A percentile compares a stretch with the other conserved stretches of the same genome.
Evolutionary conservation across 352 stramenopile species (phyloP).

Genomic region (Globisporangium sylvaticum): DNA sequence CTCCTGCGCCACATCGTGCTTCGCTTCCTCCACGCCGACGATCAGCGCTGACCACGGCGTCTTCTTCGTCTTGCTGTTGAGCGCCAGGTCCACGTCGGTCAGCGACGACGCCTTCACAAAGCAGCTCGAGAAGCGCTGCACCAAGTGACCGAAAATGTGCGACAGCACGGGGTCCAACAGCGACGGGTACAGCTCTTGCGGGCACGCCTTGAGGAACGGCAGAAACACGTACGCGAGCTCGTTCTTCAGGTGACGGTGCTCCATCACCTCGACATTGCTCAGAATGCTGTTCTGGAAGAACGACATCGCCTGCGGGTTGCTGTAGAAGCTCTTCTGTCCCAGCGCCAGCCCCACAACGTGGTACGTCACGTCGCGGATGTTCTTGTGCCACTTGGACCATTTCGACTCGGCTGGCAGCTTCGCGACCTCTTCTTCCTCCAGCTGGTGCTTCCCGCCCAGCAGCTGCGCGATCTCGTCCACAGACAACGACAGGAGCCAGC

Average conservation of each 20-base stretch:
- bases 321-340: conserved; percentile 46
- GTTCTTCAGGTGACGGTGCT: conserved; percentile 72
- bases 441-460: conserved; percentile 66
- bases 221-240: conserved; percentile 65
- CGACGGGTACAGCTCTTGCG: conserved; percentile 44
- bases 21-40: conserved; percentile 61
- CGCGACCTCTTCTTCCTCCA: conserved; percentile 62
- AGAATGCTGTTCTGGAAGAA: conserved; percentile 63
- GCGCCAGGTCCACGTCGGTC: background rate
- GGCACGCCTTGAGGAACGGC: conserved; percentile 69
- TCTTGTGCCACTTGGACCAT: conserved; percentile 82
- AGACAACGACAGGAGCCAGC: conserved; percentile 67
- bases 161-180: conserved; percentile 62
- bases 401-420: conserved; percentile 44
- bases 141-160: conserved; percentile 53
- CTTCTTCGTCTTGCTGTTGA: conserved; percentile 20
- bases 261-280: conserved; percentile 58
- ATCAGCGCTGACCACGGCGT: conserved; percentile 49
- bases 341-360: conserved; percentile 70
- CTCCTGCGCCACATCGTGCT: conserved; percentile 60
- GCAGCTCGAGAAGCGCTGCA: conserved; percentile 39
- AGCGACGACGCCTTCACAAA: conserved; percentile 24
- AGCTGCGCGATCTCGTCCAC: conserved; percentile 74
- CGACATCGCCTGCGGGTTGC: conserved; percentile 32
- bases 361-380: conserved; percentile 73